Base-by-base conservation (phyloP, 306 rosid genomes). In the Calophaca sinica region DNA sequence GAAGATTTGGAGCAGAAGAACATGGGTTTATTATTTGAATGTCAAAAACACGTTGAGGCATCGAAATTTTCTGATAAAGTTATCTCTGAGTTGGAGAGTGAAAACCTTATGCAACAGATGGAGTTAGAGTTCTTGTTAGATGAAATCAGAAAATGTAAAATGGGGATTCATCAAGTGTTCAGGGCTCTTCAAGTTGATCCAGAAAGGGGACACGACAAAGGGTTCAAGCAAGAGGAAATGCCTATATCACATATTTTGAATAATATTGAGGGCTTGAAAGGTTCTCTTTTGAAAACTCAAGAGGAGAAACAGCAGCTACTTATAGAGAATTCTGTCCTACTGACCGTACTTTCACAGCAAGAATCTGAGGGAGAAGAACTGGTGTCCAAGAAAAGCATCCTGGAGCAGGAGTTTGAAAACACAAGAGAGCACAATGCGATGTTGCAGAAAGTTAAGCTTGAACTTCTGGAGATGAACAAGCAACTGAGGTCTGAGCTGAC, bases 1-100 rank as follows among this genome's bases (percentile, higher is more conserved):
- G 93, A 96, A 87, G 99, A 96, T 78, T 79, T 96, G 85, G 99
- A 96, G 83, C 92, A 83, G 82, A 92, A 89, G 82, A 90, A 96
- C 83, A 9, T 64, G 12, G 80, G 87, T 59, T 72, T 96, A 28
- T 53, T 84, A 76, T 11, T 81, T 63, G 96, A 90, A 84, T 81
- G 94, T 75, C 94, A 89, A 86, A 93, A 89, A 74, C 96, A 86
- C 3, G 64, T 84, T 9, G 97, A 96, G 67, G 89, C 87, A 62
- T 89, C 96, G 12, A 90, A 90, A 41, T 83, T 89, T 78, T 90
- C 98, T 20, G 93, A 90, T 74, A 64, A 85, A 78, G 72, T 92
- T 74, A 85, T 96, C 81, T 80, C 92, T 9, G 99, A 96, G 86
- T 82, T 96, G 93, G 99, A 96, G 85, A 73, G 78, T 51, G 99